Evolutionary conservation across 1,284 basidiomycete genomes (phyloP).

Genomic region (Trichosporon sp.): DNA sequence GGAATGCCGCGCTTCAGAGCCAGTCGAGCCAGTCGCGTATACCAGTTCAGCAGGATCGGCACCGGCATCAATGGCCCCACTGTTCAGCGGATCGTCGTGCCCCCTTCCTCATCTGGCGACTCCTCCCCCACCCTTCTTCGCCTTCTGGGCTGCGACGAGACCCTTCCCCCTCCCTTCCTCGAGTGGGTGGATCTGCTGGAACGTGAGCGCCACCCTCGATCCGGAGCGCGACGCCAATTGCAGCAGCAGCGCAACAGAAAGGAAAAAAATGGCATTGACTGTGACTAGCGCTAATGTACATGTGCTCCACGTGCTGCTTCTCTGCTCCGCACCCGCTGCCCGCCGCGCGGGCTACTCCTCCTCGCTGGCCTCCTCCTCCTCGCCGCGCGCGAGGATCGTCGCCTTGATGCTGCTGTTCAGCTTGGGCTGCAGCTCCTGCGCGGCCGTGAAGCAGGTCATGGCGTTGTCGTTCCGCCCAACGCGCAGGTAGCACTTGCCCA

Average conservation of each 20-base stretch:
- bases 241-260: too few relatives aligned
- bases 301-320: background rate
- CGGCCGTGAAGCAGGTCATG: constrained; percentile 74
- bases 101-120: too few relatives aligned
- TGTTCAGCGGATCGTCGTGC: background rate
- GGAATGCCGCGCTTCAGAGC: background rate
- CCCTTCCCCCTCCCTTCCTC: background rate
- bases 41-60: too few relatives aligned
- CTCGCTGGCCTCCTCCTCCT: constrained; percentile 51
- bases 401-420: constrained; percentile 48
- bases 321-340: background rate
- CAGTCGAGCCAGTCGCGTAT: too few relatives aligned
- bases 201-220: too few relatives aligned
- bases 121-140: too few relatives aligned
- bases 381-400: constrained; percentile 34
- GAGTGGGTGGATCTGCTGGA: too few relatives aligned
- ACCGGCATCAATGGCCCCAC: background rate
- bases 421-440: constrained; percentile 65
- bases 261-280: background rate
- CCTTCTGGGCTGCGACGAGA: background rate
- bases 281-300: background rate
- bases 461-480: constrained; percentile 71
- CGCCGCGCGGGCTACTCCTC: constrained; percentile 25
- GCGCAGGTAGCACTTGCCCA: constrained; percentile 83
- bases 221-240: too few relatives aligned